Conservation (phyloP, 805 yeast genomes). For the Wickerhamiella azyma region DNA sequence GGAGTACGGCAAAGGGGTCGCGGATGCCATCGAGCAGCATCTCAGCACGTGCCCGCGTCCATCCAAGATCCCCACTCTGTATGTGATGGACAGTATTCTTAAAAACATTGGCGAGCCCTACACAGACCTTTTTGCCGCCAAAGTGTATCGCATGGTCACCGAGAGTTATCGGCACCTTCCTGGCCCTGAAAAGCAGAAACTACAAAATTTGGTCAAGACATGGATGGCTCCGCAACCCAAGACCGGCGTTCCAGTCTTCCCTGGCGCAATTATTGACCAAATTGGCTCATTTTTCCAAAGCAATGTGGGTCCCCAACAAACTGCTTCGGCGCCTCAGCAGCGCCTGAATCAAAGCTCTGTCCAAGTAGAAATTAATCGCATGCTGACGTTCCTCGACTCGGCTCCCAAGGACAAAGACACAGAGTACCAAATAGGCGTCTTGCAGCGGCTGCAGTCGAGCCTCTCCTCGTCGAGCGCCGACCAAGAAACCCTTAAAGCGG, state of each 20-base stretch:
- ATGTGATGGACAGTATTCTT: constrained; percentile 79
- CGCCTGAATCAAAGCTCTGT: constrained; percentile 21
- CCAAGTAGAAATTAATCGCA: constrained; percentile 22
- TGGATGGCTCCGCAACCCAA: constrained; percentile 62
- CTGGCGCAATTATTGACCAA: constrained; percentile 48
- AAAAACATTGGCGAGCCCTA: constrained; percentile 87
- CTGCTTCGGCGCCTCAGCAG: not conserved
- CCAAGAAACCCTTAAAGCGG: constrained; percentile 18
- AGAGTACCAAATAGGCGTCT: constrained; percentile 21
- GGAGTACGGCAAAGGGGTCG: constrained; percentile 61
- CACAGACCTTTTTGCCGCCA: constrained; percentile 59
- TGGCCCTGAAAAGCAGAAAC: constrained; percentile 57
- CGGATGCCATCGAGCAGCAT: constrained; percentile 60
- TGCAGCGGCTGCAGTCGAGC: constrained; percentile 21
- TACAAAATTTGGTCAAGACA: constrained; percentile 68
- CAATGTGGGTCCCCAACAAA: not conserved
- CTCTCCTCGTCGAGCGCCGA: constrained; percentile 22
- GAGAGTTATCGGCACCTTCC: constrained; percentile 67
- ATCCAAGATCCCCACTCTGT: constrained; percentile 72
- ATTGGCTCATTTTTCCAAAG: constrained; percentile 53
- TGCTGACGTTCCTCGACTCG: constrained; percentile 16
- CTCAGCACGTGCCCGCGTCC: constrained; percentile 64
- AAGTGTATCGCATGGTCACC: constrained; percentile 55
- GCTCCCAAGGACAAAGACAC: constrained; percentile 19
- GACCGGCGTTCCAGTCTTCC: constrained; percentile 59